A percentile compares a stretch with the other conserved stretches of the same genome.
Conservation (phyloP, 164 flowering plant genomes). For the Nymphaea thermarum region DNA sequence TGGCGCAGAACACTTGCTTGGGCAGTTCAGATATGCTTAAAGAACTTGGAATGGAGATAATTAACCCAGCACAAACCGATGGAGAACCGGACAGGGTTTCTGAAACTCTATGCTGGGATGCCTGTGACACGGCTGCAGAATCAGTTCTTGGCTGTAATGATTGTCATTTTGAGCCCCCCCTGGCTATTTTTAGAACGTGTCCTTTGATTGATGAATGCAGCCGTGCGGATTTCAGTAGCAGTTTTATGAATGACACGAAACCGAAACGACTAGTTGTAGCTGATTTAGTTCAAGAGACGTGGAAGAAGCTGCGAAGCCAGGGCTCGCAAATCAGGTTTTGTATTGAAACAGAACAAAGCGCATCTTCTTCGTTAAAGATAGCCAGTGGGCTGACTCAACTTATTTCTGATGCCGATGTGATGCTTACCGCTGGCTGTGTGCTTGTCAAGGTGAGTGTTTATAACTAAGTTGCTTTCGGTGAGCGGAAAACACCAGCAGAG, state of each 20-base stretch:
- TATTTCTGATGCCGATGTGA: slow-evolving; percentile 67
- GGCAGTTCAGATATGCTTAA: slow-evolving; percentile 5
- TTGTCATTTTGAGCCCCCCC: slow-evolving; percentile 31
- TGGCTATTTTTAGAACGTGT: slow-evolving; percentile 21
- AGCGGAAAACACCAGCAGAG: background rate
- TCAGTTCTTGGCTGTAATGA: slow-evolving; percentile 31
- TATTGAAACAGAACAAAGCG: slow-evolving; percentile 32
- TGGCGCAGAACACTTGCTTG: slow-evolving; percentile 15
- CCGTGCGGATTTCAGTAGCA: slow-evolving; percentile 41
- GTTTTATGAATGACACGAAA: slow-evolving; percentile 10
- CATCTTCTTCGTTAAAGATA: slow-evolving; percentile 23
- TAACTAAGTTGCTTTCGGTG: background rate
- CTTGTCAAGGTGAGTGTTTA: slow-evolving; percentile 25
- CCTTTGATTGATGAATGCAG: slow-evolving; percentile 87
- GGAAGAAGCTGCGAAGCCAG: slow-evolving; percentile 46
- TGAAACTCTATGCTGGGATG: slow-evolving; percentile 7
- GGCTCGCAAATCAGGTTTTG: slow-evolving; percentile 29
- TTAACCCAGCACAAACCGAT: slow-evolving; percentile 10
- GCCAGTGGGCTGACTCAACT: slow-evolving; percentile 39
- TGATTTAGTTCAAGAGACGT: slow-evolving; percentile 46
- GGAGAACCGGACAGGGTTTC: slow-evolving; percentile 10
- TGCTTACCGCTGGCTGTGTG: slow-evolving; percentile 33
- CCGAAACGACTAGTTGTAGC: slow-evolving; percentile 4
- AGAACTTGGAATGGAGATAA: slow-evolving; percentile 5
- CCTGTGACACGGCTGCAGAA: slow-evolving; percentile 16